phyloP scores from a whole-genome alignment of 2,329 filamentous ascomycete genomes.

The Pyrenophora seminiperda region DNA sequence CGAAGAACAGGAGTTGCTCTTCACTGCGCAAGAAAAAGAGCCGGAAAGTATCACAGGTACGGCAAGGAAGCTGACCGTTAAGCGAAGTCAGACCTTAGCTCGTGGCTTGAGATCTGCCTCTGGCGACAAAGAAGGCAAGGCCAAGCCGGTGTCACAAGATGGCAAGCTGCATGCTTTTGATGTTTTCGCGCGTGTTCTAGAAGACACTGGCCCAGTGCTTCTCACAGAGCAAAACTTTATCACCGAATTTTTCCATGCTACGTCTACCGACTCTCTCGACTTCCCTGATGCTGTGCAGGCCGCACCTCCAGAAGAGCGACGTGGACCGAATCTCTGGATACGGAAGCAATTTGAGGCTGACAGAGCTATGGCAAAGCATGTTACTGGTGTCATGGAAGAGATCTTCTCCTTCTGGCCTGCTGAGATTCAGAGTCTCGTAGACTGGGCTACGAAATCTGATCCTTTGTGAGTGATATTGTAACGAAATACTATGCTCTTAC shows the following conservation, averaged over 20 bases:
- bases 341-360: conserved; percentile 87
- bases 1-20: conserved; percentile 84
- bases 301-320: conserved; percentile 68
- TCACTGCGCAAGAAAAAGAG: conserved; percentile 88
- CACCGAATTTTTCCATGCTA: conserved; percentile 94
- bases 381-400: conserved; percentile 86
- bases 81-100: conserved; percentile 86
- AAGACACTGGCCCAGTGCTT: conserved; percentile 81
- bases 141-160: conserved; percentile 63
- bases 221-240: conserved; percentile 96
- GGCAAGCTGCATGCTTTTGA: conserved; percentile 76
- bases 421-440: conserved; percentile 78
- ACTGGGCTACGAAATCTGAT: conserved; percentile 82
- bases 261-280: conserved; percentile 79
- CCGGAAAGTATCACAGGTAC: conserved; percentile 68
- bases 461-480: conserved; percentile 67
- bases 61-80: conserved; percentile 91
- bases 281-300: conserved; percentile 80
- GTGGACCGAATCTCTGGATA: conserved; percentile 72
- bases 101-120: conserved; percentile 72
- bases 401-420: conserved; percentile 81
- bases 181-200: conserved; percentile 77
- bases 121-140: conserved; percentile 62
- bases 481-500: not conserved
- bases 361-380: conserved; percentile 79